Base-by-base conservation (phyloP, 345 rosid species). In the Gynandropsis gynandra region DNA sequence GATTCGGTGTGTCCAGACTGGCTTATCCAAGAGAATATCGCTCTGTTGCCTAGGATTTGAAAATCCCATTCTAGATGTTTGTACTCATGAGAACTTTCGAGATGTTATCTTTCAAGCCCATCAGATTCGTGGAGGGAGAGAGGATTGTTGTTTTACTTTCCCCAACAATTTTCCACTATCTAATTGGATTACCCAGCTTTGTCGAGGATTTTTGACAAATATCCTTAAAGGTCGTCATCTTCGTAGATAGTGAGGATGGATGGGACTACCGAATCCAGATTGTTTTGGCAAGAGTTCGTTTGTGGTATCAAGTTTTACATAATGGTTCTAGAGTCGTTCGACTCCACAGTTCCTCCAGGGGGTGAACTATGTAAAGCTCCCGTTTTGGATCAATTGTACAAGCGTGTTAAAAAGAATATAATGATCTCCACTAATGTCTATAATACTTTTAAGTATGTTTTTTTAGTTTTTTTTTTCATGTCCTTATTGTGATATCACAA, bases 261-360 rank as follows among this genome's bases (percentile, higher is more conserved):
- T 52, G 12, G 85, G 75, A 50, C 12, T 21, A 31, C 69, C 0
- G 82, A 72, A 0, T 58, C 69, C 24, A 56, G 74, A 63, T 83
- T 86, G 21, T 89, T 89, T 21, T 63, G 82, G 60, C 69, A 76
- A 79, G 80, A 74, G 41, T 75, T 89, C 44, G 79, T 81, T 4
- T 69, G 66, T 52, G 59, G 82, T 16, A 66, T 89, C 12, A 88
- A 81, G 62, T 80, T 72, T 39, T 89, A 80, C 55, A 59, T 85
- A 20, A 69, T 70, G 76, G 68, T 83, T 71, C 68, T 86, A 12
- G 97, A 86, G 58, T 89, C 97, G 3, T 68, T 86, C 44, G 97
- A 89, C 31, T 80, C 76, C 7, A 71, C 51, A 0, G 74, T 34
- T 2, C 75, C 61, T 0, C 70, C 66, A 1, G 64, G 64, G 4